phyloP scores from a whole-genome alignment of 495 filamentous ascomycete genomes.

The Daldinia decipiens region DNA sequence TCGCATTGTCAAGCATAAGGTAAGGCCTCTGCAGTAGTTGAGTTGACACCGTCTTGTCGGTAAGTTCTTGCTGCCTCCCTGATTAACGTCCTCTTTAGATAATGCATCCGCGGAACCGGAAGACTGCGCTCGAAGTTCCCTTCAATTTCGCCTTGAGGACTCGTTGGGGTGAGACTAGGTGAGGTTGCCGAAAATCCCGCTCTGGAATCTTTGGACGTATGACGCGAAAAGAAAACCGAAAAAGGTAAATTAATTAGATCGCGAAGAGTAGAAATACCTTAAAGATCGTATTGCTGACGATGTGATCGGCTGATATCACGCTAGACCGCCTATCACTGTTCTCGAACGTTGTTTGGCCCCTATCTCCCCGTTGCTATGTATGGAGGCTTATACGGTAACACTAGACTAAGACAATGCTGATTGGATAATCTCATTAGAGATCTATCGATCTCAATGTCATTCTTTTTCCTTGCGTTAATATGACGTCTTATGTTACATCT shows the following conservation, averaged over 20 bases:
- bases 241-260: background rate
- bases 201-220: background rate
- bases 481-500: conserved; percentile 22
- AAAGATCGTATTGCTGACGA: conserved; percentile 17
- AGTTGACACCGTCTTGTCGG: background rate
- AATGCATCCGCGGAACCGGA: background rate
- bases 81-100: background rate
- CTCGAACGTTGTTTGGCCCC: background rate
- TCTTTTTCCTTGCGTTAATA: background rate
- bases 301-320: background rate
- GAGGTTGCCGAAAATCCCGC: background rate
- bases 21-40: background rate
- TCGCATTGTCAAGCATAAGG: background rate
- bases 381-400: conserved; percentile 5
- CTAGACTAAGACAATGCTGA: background rate
- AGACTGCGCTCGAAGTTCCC: background rate
- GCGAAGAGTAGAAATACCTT: background rate
- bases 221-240: background rate
- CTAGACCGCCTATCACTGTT: conserved; percentile 1
- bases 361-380: conserved; percentile 2
- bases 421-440: background rate
- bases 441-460: background rate
- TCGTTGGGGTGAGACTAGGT: background rate
- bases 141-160: background rate
- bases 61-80: background rate